Base-by-base conservation (phyloP, 805 yeast species). In the Candida boleticola region DNA sequence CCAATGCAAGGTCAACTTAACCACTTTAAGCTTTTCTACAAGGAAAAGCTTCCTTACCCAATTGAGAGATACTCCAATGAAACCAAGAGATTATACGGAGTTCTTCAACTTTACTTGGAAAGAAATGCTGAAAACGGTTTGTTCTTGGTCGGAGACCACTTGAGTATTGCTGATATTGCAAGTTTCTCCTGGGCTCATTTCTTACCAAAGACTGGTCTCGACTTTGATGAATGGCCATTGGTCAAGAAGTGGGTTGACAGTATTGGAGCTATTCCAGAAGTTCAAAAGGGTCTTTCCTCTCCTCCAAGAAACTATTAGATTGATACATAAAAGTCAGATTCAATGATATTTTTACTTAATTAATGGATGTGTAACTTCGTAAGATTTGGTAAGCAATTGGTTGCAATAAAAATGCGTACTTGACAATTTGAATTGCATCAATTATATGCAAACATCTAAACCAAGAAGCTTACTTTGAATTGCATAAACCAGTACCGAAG, bases 1-100 rank as follows among this genome's bases (percentile, higher is more conserved):
- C 85, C 86, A 43, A 77, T 73, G 72, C 80, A 74, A 52, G 86
- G 87, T 9, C 85, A 81, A 54, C 77, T 76, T 32, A 55, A 60
- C 45, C 81, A 75, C 54, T 82, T 80, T 53, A 30, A 44, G 1
- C 16, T 42, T 4, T 70, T 43, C 51, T 78, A 83, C 4, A 58
- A 64, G 0, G 85, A 77, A 46, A 74, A 79, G 51, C 53, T 77
- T 34, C 78, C 73, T 18, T 80, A 77, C 52, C 85, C 70, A 16
- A 73, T 76, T 39, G 63, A 73, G 22, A 66, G 86, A 48, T 82
- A 35, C 19, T 11, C 50, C 6, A 65, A 62, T 21, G 86, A 82
- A 50, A 70, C 81, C 6, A 61, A 66, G 21, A 64, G 87, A 51
- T 65, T 81, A 34, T 73, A 70, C 47, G 73, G 77, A 6, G 85